Conservation (phyloP, 2,329 filamentous ascomycete genomes). For the Shiraia bambusicola region DNA sequence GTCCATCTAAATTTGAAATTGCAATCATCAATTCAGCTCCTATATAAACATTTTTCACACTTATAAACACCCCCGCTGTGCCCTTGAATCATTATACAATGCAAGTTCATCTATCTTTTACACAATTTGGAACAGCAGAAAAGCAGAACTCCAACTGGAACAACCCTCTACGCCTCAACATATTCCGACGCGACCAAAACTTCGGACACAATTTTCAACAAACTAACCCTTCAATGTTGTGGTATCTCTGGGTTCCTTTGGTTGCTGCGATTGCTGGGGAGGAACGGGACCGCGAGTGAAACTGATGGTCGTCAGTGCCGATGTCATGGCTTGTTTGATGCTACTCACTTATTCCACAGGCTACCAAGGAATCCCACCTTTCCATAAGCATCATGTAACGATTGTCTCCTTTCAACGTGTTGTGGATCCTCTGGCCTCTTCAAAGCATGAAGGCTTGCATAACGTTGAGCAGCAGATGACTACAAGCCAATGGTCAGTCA, state of each 20-base stretch:
- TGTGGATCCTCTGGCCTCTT: slow-evolving; percentile 36
- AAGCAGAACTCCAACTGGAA: too few relatives aligned
- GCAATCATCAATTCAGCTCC: too few relatives aligned
- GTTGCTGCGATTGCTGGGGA: slow-evolving; percentile 9
- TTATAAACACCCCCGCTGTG: too few relatives aligned
- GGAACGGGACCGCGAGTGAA: slow-evolving; percentile 35
- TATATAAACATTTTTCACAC: too few relatives aligned
- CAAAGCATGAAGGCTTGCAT: slow-evolving; percentile 35
- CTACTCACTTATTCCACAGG: slow-evolving; percentile 39
- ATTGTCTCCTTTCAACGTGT: slow-evolving; percentile 29
- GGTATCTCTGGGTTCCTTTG: slow-evolving; percentile 25
- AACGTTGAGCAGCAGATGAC: slow-evolving; percentile 36
- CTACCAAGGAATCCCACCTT: slow-evolving; percentile 36
- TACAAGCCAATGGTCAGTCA: slow-evolving; percentile 12
- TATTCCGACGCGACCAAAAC: too few relatives aligned
- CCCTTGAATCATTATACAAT: too few relatives aligned
- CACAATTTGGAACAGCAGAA: too few relatives aligned
- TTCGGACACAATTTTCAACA: not conserved
- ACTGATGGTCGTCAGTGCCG: slow-evolving; percentile 20
- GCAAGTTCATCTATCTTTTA: too few relatives aligned
- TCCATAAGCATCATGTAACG: slow-evolving; percentile 37
- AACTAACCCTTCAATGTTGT: slow-evolving; percentile 28
- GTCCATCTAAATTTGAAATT: too few relatives aligned
- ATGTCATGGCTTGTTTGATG: too few relatives aligned
- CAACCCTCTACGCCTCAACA: too few relatives aligned